Base-by-base conservation (phyloP, 1,284 basidiomycete genomes). In the Ustilago shanxiensis region DNA sequence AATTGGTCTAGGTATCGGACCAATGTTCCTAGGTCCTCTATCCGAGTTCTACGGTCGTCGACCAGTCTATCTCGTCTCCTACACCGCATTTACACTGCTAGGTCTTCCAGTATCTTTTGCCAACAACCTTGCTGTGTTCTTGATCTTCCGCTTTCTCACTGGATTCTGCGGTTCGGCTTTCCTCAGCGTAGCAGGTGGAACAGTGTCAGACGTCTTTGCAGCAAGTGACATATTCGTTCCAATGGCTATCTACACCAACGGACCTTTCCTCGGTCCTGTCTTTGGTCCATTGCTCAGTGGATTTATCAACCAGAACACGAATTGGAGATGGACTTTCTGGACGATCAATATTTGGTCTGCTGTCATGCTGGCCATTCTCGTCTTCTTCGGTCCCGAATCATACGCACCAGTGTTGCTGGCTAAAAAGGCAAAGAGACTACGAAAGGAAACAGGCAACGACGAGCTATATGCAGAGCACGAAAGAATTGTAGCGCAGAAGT, bases 11-110 rank as follows among this genome's bases (percentile, higher is more conserved):
- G 80, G 79, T 3, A 60, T 82, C n/a, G 80, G 80, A 1, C 81
- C 81, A 5, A 66, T 81, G 66, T 51, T 80, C 3, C 88, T 91
- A 4, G 91, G 90, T 0, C 90, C 90, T 0, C 76, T 89, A 7
- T 89, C 88, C 47, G 89, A 90, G 77, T 87, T 90, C 28, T 89
- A 90, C 73, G 92, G 92, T 2, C 52, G 80, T 3, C 44, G 72
- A 39, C 79, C 76, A 13, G 66, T 83, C 47, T 83, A 83, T 44
- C 56, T 83, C 22, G 41, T 77, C 45, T 76, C 79, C n/a, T 80
- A 77, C 28, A 61, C 69, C 2, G 68, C 66, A 14, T 74, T 81
- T 56, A 72, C 80, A 10, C 56, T 75, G 37, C 67, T 81, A 47
- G 77, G 73, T 3, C 49, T 83, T 13, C 72, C 72, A 13, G 78